Percentiles rank a stretch among this genome's conserved stretches.
phyloP scores from a whole-genome alignment of 106 monocot genomes.

The Dendrobium nobile region DNA sequence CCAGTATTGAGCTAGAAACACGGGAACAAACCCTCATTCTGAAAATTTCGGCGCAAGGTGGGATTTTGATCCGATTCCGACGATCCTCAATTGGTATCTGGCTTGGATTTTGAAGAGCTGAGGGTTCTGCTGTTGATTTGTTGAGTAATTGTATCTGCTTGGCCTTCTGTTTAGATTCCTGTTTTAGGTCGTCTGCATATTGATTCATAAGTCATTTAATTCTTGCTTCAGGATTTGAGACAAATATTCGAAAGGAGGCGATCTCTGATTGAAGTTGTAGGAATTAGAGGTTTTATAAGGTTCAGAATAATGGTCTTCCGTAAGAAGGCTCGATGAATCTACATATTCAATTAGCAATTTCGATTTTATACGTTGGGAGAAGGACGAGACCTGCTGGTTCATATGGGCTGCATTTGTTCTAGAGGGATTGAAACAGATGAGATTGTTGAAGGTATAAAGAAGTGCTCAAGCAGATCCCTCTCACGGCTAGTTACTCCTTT shows the following conservation, averaged over 20 bases:
- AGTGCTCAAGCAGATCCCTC: slow-evolving; percentile 9
- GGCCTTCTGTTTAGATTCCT: background rate
- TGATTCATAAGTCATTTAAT: background rate
- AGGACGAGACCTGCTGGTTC: background rate
- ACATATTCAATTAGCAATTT: background rate
- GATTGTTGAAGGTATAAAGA: slow-evolving; percentile 5
- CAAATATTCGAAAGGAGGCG: background rate
- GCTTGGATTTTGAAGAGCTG: background rate
- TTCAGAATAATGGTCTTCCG: background rate
- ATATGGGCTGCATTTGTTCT: slow-evolving; percentile 43
- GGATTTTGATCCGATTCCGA: slow-evolving; percentile 6
- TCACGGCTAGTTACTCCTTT: slow-evolving; percentile 4
- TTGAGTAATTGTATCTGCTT: background rate
- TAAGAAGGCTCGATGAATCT: slow-evolving; percentile 8
- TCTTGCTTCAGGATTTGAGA: background rate
- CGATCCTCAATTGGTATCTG: background rate
- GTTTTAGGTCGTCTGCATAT: background rate
- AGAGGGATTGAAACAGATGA: slow-evolving; percentile 18
- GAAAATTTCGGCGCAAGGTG: background rate
- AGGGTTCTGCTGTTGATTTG: background rate
- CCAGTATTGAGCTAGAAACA: background rate
- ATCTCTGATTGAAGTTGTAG: background rate
- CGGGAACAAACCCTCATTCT: background rate
- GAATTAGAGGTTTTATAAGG: background rate
- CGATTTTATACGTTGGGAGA: background rate